phyloP scores from a whole-genome alignment of 1,284 basidiomycete species.

The Psilocybe mexicana region DNA sequence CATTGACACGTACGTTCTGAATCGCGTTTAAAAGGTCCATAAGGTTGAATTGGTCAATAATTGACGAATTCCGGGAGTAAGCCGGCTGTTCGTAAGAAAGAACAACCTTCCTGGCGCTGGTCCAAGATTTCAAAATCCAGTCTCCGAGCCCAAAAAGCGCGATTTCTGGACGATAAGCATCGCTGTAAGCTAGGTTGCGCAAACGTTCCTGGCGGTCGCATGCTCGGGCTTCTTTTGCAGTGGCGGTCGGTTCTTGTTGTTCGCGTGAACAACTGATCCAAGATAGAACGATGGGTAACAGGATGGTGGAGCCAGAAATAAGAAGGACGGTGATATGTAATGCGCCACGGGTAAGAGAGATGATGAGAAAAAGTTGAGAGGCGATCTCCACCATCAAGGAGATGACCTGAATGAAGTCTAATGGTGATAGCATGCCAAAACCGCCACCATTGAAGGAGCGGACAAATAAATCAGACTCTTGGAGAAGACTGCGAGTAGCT shows the following conservation, averaged over 20 bases:
- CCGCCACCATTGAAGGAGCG: slow-evolving; percentile 71
- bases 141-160: slow-evolving; percentile 78
- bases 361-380: slow-evolving; percentile 67
- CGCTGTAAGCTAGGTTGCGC: slow-evolving; percentile 69
- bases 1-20: slow-evolving; percentile 58
- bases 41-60: slow-evolving; percentile 59
- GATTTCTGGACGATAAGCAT: slow-evolving; percentile 71
- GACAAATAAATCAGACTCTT: slow-evolving; percentile 80
- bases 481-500: slow-evolving; percentile 68
- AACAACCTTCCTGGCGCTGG: slow-evolving; percentile 56
- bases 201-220: slow-evolving; percentile 71
- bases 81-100: slow-evolving; percentile 53
- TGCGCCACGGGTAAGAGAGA: slow-evolving; percentile 62
- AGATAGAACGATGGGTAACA: slow-evolving; percentile 55
- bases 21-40: slow-evolving; percentile 62
- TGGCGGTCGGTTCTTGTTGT: slow-evolving; percentile 46
- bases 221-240: slow-evolving; percentile 55
- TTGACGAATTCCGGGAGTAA: slow-evolving; percentile 39
- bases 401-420: slow-evolving; percentile 75
- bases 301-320: slow-evolving; percentile 58
- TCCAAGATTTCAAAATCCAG: slow-evolving; percentile 80
- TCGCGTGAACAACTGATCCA: slow-evolving; percentile 43
- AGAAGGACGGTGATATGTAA: slow-evolving; percentile 57
- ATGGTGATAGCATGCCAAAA: slow-evolving; percentile 72
- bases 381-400: slow-evolving; percentile 67